Base-by-base conservation (phyloP, 768 basidiomycete genomes). In the Trametes coccinea region DNA sequence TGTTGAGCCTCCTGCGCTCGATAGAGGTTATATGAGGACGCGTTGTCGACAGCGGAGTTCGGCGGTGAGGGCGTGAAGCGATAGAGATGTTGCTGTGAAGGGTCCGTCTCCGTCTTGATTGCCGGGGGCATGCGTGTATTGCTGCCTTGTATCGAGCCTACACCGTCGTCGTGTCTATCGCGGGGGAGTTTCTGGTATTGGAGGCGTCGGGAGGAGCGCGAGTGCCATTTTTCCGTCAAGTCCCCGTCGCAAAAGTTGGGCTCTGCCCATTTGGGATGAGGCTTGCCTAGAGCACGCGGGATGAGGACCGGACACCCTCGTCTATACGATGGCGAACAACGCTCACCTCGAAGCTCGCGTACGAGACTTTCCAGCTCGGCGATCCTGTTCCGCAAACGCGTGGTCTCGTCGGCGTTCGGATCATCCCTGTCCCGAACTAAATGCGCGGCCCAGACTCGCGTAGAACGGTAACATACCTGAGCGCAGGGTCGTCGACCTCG, bases 311-410 rank as follows among this genome's bases (percentile, higher is more conserved):
- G 43, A 45, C n/a, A 47, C 13, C 29, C 14, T 13, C 30, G 51
- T 41, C 27, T 27, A n/a, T 34, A n/a, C 9, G 10, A 27, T 31
- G 41, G 66, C 30, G 41, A 22, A 39, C 34, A 17, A 39, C 8
- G 44, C 54, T 17, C 74, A 89, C 90, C 90, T 72, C 93, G 83
- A 31, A 97, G 78, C 72, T 95, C 94, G 63, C 94, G 82, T 39
- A 96, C 93, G 34, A 95, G 84, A 68, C 90, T 91, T 75, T 97
- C 94, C 56, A 97, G 85, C 76, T 97, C 94, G 41, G 93, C 93
- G 66, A 97, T 93, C 51, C 94, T 80, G 67, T 91, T 90, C 59
- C 92, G 83, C 57, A 95, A 80, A 59, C 90, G 86, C 14, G 92
- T 93, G 60, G 82, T 87, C 76, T 96, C 94, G 70, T 93, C 90